Evolutionary conservation across 768 basidiomycete genomes (phyloP), one percentile per base, ranked within the genome.

Genomic region (Trametes coccinea): DNA sequence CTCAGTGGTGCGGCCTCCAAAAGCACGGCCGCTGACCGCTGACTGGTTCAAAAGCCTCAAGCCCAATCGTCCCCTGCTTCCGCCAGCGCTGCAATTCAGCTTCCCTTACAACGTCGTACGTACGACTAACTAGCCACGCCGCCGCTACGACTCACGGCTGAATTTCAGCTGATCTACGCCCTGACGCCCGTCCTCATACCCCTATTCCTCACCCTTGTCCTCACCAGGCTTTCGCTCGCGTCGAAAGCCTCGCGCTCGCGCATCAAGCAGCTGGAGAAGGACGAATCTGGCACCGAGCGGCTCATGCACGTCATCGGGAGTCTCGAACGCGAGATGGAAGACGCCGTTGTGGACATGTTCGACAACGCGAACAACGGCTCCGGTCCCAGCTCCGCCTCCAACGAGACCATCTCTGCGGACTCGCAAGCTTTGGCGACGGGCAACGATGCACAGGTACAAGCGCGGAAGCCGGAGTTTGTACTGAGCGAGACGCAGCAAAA

Each of bases 101-200:
- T 91, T 91, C 62, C 92, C 92, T 2, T 73, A 84, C 55, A 94
- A 92, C 69, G 53, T 93, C 16, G 88, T 93, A 66, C 58, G 87
- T 74, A 29, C 31, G 22, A 13, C 39, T 33, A 55, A 14, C 53
- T 39, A 60, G 13, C 46, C 17, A 2, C 22, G 29, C 14, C 37
- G 9, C 10, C 22, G 39, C 50, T 5, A 48, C 53, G 5, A 48
- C 39, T 40, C 60, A 8, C 14, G 6, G 17, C 8, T 22, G 37
- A 13, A 13, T n/a, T 22, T 16, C 63, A 89, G 87, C 56, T 84
- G 11, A 51, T 88, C 3, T 84, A 85, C 64, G 56, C 76, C 0
- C 58, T 84, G 16, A 73, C 92, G 9, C 92, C 93, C 0, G 45
- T 93, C 45, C 71, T 94, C 10, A 65, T 92, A 1, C 90, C 91